phyloP scores from a whole-genome alignment of 1,284 basidiomycete genomes.

The Cystobasidium pallidum region DNA sequence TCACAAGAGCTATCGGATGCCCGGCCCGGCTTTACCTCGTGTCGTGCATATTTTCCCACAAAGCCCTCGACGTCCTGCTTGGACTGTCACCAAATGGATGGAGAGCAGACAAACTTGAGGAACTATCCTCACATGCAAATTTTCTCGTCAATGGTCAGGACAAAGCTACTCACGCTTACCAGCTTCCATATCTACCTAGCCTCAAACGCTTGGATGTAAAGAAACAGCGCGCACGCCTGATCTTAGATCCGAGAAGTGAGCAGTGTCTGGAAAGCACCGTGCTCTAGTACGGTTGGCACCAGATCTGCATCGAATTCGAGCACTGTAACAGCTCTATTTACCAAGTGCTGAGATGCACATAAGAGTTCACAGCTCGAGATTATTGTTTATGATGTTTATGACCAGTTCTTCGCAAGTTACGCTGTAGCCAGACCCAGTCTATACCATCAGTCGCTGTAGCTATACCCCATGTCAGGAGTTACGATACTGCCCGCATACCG shows the following conservation, averaged over 20 bases:
- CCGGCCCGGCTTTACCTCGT: not conserved
- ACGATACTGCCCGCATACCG: not conserved
- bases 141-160: slow-evolving; percentile 18
- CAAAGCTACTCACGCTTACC: slow-evolving; percentile 13
- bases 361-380: too few species aligned
- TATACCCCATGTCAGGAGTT: not conserved
- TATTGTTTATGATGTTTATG: too few species aligned
- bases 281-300: too few species aligned
- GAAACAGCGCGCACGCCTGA: slow-evolving; percentile 8
- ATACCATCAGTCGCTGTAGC: too few species aligned
- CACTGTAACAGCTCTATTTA: too few species aligned
- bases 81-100: slow-evolving; percentile 22
- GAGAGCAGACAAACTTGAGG: slow-evolving; percentile 1
- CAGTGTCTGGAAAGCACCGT: too few species aligned
- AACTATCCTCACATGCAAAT: not conserved
- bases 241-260: slow-evolving; percentile 1
- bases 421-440: too few species aligned
- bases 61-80: slow-evolving; percentile 21
- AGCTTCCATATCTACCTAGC: slow-evolving; percentile 16
- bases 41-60: slow-evolving; percentile 21
- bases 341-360: too few species aligned
- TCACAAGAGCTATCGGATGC: slow-evolving; percentile 13
- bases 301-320: too few species aligned
- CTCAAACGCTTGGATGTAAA: slow-evolving; percentile 4
- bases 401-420: too few species aligned